These are phyloP conservation scores for Planoprotostelium fungivorum DNA, from an alignment of 78 protist genomes.

Conservation along the genomic window DNA sequence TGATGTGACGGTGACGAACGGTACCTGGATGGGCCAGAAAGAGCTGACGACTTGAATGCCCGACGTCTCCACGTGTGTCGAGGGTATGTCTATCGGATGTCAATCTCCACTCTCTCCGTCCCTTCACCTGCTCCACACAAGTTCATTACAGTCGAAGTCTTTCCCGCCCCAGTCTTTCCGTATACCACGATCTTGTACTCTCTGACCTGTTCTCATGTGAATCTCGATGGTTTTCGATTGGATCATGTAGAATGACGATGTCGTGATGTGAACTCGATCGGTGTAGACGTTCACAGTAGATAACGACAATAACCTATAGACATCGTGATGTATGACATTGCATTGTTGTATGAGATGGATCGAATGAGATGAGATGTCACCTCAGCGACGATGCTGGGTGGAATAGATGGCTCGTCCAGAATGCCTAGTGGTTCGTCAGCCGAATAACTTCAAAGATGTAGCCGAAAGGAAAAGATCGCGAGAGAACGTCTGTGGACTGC, in stretches of 20 bases:
- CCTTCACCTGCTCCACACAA: background rate
- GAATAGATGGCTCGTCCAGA: background rate
- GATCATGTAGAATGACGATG: background rate
- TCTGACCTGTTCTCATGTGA: no score
- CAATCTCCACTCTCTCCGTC: background rate
- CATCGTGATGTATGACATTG: no score
- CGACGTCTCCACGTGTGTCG: background rate
- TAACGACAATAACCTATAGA: no score
- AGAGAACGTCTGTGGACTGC: background rate
- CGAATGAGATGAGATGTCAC: background rate
- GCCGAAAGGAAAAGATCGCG: background rate
- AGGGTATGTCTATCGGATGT: background rate
- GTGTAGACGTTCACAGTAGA: no score
- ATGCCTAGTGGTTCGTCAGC: background rate
- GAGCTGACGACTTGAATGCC: background rate
- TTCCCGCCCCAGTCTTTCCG: background rate
- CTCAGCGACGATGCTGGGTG: background rate
- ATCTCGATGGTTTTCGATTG: background rate
- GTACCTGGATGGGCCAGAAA: background rate
- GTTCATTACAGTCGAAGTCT: background rate
- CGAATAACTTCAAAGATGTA: background rate
- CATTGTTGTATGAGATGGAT: no score
- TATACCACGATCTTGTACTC: background rate
- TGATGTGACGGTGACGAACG: background rate
- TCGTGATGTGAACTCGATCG: no score